Base-by-base conservation (phyloP, 2,329 filamentous ascomycete genomes). In the Phymatotrichopsis omnivora region DNA sequence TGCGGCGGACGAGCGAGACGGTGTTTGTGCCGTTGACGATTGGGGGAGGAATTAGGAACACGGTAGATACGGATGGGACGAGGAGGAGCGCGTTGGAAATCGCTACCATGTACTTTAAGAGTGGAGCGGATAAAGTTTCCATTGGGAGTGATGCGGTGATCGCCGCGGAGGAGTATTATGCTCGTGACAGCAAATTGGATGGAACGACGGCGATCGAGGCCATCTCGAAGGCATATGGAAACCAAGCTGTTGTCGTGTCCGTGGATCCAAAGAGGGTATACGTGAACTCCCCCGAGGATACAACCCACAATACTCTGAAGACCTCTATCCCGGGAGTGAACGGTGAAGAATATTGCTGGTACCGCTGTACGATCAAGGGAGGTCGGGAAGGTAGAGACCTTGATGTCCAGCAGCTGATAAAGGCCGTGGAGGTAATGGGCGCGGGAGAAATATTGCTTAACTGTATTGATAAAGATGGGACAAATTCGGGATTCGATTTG, bases 1-100 rank as follows among this genome's bases (percentile, higher is more conserved):
- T 98, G 36, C 77, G 86, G 36, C 76, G 77, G 55, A 85, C 89
- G 1, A 91, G 87, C 7, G 76, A 85, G 61, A 89, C 85, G 1
- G 89, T 96, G 32, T 98, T 98, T 61, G 91, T 98, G 2, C 91
- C 91, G 2, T 70, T 98, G 52, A 98, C 91, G 8, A 82, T 98
- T 52, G 91, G 93, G 43, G 93, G 91, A 53, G 91, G 93, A 22
- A 96, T 98, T 61, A 78, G 85, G 58, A 89, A 96, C 65, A 91
- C 86, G 0, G 74, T 86, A 45, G 91, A 98, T 65, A 80, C 80
- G 0, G 86, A 94, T 64, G 85, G 85, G 32, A 85, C 79, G 36
- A 77, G 78, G 51, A 79, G 94, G n/a, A 80, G 84, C 2, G 91
- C 91, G 1, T 76, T 96, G 11, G 83, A 95, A 58, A 85, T 98